A percentile compares a stretch with the other conserved stretches of the same genome.
phyloP scores from a whole-genome alignment of 2,329 filamentous ascomycete species.

The Cordyceps cicadae region DNA sequence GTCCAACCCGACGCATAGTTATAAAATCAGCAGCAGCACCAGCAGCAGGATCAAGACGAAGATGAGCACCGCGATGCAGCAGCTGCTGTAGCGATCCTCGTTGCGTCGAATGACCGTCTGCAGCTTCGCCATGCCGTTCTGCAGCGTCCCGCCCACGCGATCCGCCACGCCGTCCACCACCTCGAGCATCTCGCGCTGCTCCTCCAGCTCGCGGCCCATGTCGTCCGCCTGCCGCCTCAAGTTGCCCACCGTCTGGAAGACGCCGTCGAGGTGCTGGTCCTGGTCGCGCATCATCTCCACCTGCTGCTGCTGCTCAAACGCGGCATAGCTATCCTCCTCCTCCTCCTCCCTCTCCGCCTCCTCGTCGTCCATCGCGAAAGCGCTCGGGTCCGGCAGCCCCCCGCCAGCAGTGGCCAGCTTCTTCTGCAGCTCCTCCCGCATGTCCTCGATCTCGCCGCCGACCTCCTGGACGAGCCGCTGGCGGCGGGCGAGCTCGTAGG shows the following conservation, averaged over 20 bases:
- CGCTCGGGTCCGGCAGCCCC: slow-evolving; percentile 46
- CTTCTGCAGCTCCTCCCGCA: slow-evolving; percentile 72
- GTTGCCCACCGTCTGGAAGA: slow-evolving; percentile 89
- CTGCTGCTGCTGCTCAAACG: slow-evolving; percentile 88
- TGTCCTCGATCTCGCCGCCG: slow-evolving; percentile 79
- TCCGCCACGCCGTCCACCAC: slow-evolving; percentile 79
- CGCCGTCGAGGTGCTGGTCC: slow-evolving; percentile 84
- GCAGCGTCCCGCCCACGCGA: slow-evolving; percentile 75
- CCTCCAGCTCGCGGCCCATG: slow-evolving; percentile 93
- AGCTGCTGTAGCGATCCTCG: slow-evolving; percentile 81
- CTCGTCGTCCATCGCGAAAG: slow-evolving; percentile 43
- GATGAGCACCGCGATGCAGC: slow-evolving; percentile 84
- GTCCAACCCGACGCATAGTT: slow-evolving; percentile 9
- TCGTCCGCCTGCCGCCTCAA: slow-evolving; percentile 83
- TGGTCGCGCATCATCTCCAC: slow-evolving; percentile 88
- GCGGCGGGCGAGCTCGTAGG: slow-evolving; percentile 72
- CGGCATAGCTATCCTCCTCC: slow-evolving; percentile 48
- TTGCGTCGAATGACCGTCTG: slow-evolving; percentile 78
- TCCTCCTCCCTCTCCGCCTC: slow-evolving; percentile 27
- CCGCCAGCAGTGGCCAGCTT: slow-evolving; percentile 35
- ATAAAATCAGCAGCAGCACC: slow-evolving; percentile 63
- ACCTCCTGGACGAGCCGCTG: slow-evolving; percentile 80
- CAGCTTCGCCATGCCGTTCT: slow-evolving; percentile 80
- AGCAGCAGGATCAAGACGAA: slow-evolving; percentile 80
- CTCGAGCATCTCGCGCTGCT: slow-evolving; percentile 83